Base-by-base conservation (phyloP, 768 basidiomycete species). In the Pleurotus citrinopileatus region DNA sequence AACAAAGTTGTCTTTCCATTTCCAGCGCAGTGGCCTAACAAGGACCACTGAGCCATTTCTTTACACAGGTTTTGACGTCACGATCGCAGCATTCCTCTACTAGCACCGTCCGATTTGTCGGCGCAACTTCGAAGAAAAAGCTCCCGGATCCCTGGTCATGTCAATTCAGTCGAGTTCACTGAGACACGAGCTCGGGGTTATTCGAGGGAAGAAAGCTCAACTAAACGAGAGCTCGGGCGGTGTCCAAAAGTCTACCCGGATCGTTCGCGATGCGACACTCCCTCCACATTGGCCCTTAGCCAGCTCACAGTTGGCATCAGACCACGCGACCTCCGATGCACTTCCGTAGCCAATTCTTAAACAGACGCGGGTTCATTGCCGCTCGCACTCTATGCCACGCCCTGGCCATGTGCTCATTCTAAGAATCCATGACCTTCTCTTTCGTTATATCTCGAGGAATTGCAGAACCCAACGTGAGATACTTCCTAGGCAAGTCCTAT, bases 111-210 rank as follows among this genome's bases (percentile, higher is more conserved):
- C 40, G 9, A 22, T 22, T 19, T 19, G 34, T 51, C 48, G 48
- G 48, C 17, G 48, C 48, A 51, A 51, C 34, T 26, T 51, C 48
- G 48, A 51, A 34, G 48, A 51, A 50, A 51, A 36, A 51, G 34
- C 17, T 17, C 28, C 29, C 34, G 20, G 22, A 36, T 19, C 29
- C 48, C 32, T 34, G 27, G 13, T 40, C 48, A 51, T 36, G 22
- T 51, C 48, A 51, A 23, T 38, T 51, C 48, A 23, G 12, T 15
- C 26, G n/a, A 19, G 17, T 22, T 37, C 46, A 17, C 9, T 15
- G 46, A 48, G 26, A 32, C 46, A 26, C 28, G 13, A 42, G 32
- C 32, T 40, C 38, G 38, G 38, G 3, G 9, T 12, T 44, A 6
- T 44, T 23, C 32, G 32, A 34, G 43, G 26, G 23, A 44, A 44